These are phyloP conservation scores for Jacaranda mimosifolia DNA, from an alignment of 257 asterid genomes.

Conservation along the genomic window DNA sequence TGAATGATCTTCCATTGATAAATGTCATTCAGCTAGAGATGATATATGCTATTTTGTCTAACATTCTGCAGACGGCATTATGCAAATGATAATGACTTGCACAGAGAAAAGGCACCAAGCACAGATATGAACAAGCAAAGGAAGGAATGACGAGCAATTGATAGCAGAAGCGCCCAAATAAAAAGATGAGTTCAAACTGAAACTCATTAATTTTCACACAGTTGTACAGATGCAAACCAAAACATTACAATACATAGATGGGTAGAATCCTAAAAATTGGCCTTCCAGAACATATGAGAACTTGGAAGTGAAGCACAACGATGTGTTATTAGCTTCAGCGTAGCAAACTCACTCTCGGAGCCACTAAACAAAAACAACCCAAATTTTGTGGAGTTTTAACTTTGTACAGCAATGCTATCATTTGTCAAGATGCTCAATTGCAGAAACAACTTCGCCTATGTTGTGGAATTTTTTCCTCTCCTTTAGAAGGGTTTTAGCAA, in stretches of 20 bases:
- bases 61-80: too few relatives aligned
- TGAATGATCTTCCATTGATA: too few relatives aligned
- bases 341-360: neutral
- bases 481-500: conserved; percentile 75
- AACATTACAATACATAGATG: neutral
- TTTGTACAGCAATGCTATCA: conserved; percentile 16
- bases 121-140: too few relatives aligned
- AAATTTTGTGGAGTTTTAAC: conserved; percentile 1
- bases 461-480: conserved; percentile 63
- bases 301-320: neutral
- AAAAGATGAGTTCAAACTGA: neutral
- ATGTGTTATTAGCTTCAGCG: neutral
- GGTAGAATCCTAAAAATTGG: neutral
- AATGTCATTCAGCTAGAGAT: too few relatives aligned
- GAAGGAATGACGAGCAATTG: too few relatives aligned
- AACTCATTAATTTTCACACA: conserved; percentile 4
- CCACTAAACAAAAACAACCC: neutral
- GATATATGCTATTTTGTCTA: too few relatives aligned
- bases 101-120: too few relatives aligned
- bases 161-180: neutral
- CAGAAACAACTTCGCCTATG: conserved; percentile 75
- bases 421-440: conserved; percentile 54
- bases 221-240: neutral
- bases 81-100: too few relatives aligned
- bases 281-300: neutral